Evolutionary conservation across 2,329 filamentous ascomycete genomes (phyloP).

Genomic region (Sclerotinia sclerotiorum): DNA sequence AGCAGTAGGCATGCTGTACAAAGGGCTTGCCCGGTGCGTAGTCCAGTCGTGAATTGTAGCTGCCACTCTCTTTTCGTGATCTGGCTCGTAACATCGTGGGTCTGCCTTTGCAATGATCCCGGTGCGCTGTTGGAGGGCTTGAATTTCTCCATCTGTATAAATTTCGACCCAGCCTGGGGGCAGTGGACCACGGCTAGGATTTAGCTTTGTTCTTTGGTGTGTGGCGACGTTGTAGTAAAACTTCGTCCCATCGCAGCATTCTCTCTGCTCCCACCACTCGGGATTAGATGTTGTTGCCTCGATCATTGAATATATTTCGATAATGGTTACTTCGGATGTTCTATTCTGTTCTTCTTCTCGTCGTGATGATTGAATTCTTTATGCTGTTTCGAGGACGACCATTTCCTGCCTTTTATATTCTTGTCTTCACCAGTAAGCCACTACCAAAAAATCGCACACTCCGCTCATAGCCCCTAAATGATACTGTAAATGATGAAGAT

Average conservation of each 20-base stretch:
- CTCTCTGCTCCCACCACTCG: constrained; percentile 21
- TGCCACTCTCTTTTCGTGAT: constrained; percentile 9
- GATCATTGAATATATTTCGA: not conserved
- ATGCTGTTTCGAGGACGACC: not conserved
- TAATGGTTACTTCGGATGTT: not conserved
- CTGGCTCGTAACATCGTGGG: constrained; percentile 8
- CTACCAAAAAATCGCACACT: not conserved
- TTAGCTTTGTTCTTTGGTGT: constrained; percentile 17
- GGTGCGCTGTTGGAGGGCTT: constrained; percentile 15
- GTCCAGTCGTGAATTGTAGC: constrained; percentile 21
- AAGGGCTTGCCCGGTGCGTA: constrained; percentile 12
- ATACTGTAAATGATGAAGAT: not conserved
- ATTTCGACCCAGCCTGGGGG: constrained; percentile 7
- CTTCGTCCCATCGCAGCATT: constrained; percentile 14
- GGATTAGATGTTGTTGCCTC: constrained; percentile 3
- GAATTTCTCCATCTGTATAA: constrained; percentile 3
- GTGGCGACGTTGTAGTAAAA: constrained; percentile 22
- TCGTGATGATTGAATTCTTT: not conserved
- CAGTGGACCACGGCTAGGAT: constrained; percentile 7
- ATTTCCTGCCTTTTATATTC: not conserved
- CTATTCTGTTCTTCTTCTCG: not conserved
- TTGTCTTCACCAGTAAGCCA: not conserved
- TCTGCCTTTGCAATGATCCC: constrained; percentile 20
- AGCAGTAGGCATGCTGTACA: constrained; percentile 13
- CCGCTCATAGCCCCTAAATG: not conserved